A percentile compares a stretch with the other conserved stretches of the same genome.
Conservation (phyloP, 1,284 basidiomycete genomes). For the Acaromyces ingoldii region DNA sequence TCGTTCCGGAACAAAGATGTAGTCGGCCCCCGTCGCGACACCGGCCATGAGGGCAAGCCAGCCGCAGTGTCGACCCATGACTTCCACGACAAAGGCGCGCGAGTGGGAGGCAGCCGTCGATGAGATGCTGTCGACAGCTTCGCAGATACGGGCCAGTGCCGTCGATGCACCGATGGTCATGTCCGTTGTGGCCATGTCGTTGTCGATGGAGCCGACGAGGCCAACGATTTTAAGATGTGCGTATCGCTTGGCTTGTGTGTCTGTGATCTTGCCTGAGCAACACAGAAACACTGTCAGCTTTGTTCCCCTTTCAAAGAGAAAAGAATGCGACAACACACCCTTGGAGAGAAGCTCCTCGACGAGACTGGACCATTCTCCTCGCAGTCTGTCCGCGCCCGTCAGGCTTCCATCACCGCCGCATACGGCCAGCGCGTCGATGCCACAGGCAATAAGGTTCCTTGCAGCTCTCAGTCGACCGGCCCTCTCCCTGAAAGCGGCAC, state of each 20-base stretch:
- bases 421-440: constrained; percentile 92
- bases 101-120: constrained; percentile 94
- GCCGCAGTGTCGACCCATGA: constrained; percentile 97
- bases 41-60: constrained; percentile 93
- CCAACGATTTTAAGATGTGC: constrained; percentile 90
- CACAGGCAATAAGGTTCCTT: constrained; percentile 84
- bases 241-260: constrained; percentile 67
- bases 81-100: constrained; percentile 94
- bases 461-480: constrained; percentile 85
- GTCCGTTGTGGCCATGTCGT: constrained; percentile 97
- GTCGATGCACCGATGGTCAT: constrained; percentile 94
- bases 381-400: constrained; percentile 89
- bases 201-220: constrained; percentile 95
- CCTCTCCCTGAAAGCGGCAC: constrained; percentile 73
- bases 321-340: constrained; percentile 52
- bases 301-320: background rate
- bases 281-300: background rate
- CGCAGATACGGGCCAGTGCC: constrained; percentile 91
- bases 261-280: constrained; percentile 64
- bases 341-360: constrained; percentile 65
- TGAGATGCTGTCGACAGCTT: constrained; percentile 95
- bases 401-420: constrained; percentile 95
- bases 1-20: constrained; percentile 91
- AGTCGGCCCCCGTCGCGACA: constrained; percentile 91
- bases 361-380: constrained; percentile 86